Evolutionary conservation across 352 stramenopile species (phyloP), one percentile per base, ranked within the genome.

Genomic region (Phytopythium delawarense): DNA sequence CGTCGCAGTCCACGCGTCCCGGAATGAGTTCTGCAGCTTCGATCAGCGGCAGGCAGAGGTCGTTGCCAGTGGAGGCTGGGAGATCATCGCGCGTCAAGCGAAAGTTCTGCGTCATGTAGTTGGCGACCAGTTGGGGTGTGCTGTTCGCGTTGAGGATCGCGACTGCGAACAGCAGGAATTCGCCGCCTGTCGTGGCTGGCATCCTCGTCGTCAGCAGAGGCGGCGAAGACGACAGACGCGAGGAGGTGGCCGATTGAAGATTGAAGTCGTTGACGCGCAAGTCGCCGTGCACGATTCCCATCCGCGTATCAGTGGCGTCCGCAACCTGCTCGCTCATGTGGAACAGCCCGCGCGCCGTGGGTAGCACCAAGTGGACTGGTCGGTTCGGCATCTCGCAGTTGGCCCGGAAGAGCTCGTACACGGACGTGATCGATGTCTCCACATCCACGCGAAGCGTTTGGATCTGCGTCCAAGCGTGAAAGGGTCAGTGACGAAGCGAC

Each of bases 91-190:
- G 42, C 11, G 62, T 28, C 44, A 90, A 70, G 59, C 73, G 69
- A 55, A 92, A 92, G 49, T 94, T 94, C 42, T 92, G 81, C 58
- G 79, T 65, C 32, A 94, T 59, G 50, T 91, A 92, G 54, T 91
- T 78, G 8, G 66, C 53, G 25, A 94, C 57, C 44, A 94, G 75
- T 50, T 76, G 69, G 7, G 82, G 78, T 0, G 85, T 92, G 49
- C 59, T 87, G 48, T 64, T 69, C 18, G 72, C 62, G 35, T 81
- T 78, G 4, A 94, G 69, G 15, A 89, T 74, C 15, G 85, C 79
- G 42, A 92, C 79, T 4, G 78, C 79, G 45, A 92, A 85, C 23
- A 94, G 65, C 63, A 92, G 67, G 63, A 85, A 92, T 61, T 88
- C 75, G 21, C 65, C 62, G 20, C 13, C 57, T 23, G 50, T 63